A percentile compares a stretch with the other conserved stretches of the same genome.
These are phyloP conservation scores for Phytophthora hybrid DNA, from an alignment of 352 stramenopile species.

Conservation along the genomic window DNA sequence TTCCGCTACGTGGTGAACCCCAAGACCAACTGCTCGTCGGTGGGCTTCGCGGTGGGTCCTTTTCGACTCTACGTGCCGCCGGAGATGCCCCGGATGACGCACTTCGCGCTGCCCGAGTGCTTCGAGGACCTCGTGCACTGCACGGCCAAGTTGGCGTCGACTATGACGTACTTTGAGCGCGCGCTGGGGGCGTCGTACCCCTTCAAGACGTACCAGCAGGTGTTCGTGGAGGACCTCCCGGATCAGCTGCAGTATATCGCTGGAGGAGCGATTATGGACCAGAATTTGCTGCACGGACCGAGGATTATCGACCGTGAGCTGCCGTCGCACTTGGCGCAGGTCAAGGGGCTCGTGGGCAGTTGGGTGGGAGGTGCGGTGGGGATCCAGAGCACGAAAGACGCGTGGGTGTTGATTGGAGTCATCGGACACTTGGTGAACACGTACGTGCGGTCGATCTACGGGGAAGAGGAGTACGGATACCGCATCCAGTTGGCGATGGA, in stretches of 20 bases:
- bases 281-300: constrained; percentile 79
- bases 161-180: constrained; percentile 84
- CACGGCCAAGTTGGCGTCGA: constrained; percentile 74
- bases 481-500: constrained; percentile 89
- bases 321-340: constrained; percentile 82
- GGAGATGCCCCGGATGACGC: constrained; percentile 84
- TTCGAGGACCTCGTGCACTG: constrained; percentile 83
- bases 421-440: constrained; percentile 86
- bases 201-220: constrained; percentile 89
- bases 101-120: constrained; percentile 82
- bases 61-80: constrained; percentile 80
- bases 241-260: constrained; percentile 79
- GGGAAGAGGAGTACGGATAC: constrained; percentile 88
- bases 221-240: constrained; percentile 87
- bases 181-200: constrained; percentile 76
- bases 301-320: constrained; percentile 86
- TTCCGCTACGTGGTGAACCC: constrained; percentile 84
- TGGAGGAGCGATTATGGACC: constrained; percentile 74
- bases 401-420: constrained; percentile 85
- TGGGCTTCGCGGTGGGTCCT: constrained; percentile 84
- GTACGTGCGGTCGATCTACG: constrained; percentile 82
- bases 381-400: constrained; percentile 87
- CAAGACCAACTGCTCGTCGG: constrained; percentile 84
- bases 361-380: constrained; percentile 84
- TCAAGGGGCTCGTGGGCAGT: constrained; percentile 79